phyloP scores from a whole-genome alignment of 2,329 filamentous ascomycete genomes.

The Periconia macrospinosa region DNA sequence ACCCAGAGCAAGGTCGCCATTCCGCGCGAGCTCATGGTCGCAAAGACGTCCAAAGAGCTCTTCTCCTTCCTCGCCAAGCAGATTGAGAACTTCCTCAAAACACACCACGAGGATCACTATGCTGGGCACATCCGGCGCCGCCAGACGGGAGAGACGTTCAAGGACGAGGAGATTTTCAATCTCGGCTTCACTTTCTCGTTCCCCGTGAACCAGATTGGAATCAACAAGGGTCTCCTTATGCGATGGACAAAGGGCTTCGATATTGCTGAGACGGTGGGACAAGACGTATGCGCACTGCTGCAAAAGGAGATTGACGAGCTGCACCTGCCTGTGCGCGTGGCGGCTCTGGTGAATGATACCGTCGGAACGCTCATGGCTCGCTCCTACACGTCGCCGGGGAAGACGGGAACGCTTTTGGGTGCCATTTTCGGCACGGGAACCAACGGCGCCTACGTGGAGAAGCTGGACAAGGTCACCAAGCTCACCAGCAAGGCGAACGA shows the following conservation, averaged over 20 bases:
- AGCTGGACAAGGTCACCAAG: slow-evolving; percentile 83
- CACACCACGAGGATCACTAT: slow-evolving; percentile 89
- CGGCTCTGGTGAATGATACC: slow-evolving; percentile 94
- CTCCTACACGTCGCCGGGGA: slow-evolving; percentile 89
- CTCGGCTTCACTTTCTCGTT: slow-evolving; percentile 99
- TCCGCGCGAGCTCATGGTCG: slow-evolving; percentile 85
- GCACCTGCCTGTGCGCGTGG: slow-evolving; percentile 86
- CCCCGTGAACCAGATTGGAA: slow-evolving; percentile 88
- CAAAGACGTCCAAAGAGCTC: slow-evolving; percentile 81
- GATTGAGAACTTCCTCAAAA: slow-evolving; percentile 83
- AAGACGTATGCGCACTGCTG: slow-evolving; percentile 89
- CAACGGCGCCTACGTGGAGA: slow-evolving; percentile 97
- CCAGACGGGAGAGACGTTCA: slow-evolving; percentile 61
- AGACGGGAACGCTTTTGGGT: slow-evolving; percentile 84
- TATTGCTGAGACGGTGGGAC: slow-evolving; percentile 88
- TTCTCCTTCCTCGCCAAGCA: slow-evolving; percentile 93
- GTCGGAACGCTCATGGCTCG: slow-evolving; percentile 97
- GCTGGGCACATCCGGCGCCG: slow-evolving; percentile 67
- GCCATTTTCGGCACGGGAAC: slow-evolving; percentile 98
- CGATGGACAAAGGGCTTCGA: slow-evolving; percentile 99
- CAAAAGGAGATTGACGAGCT: slow-evolving; percentile 88
- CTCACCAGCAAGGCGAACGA: slow-evolving; percentile 49
- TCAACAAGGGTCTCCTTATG: slow-evolving; percentile 92
- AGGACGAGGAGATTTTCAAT: slow-evolving; percentile 80
- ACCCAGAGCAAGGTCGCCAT: slow-evolving; percentile 92